Base-by-base conservation (phyloP, 768 basidiomycete species). In the Zangia roseola region DNA sequence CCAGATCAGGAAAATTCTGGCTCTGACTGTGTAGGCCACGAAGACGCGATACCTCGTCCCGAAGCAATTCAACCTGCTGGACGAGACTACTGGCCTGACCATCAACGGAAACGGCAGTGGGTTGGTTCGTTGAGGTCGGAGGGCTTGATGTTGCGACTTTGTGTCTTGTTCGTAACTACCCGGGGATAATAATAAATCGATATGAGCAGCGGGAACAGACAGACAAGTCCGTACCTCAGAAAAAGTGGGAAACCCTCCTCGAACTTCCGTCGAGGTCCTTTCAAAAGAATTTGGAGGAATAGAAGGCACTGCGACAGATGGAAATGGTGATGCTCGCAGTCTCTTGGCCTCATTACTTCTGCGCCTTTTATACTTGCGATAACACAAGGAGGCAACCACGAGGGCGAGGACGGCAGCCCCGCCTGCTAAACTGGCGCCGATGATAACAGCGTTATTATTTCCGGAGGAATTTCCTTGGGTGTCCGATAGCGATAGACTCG, bases 31-130 rank as follows among this genome's bases (percentile, higher is more conserved):
- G 42, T 12, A 35, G 4, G 5, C 19, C 6, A 6, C 50, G 49
- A 7, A 58, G 43, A 20, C 40, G 52, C 13, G 56, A 49, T 1
- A 58, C 49, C 19, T 54, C 57, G 6, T 25, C 46, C 26, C 43
- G 38, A 1, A 58, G 37, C 8, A 23, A 4, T 2, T 40, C 57
- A 4, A 59, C 46, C n/a, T 55, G 44, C 24, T 28, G 49, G 1
- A 28, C 2, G 2, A 57, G 28, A n/a, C 20, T 14, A 7, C 34
- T 2, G 9, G 24, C 10, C 3, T 19, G n/a, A n/a, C 4, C 0
- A 38, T 20, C 2, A 2, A 14, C n/a, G 13, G 36, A 13, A 10
- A 10, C 39, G 2, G 35, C 8, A 0, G 41, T 40, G 1, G 46
- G 13, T 2, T 24, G 4, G 1, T 34, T 3, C 6, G 34, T 4